These are phyloP conservation scores for Colletotrichum sp. DNA, from an alignment of 2,329 filamentous ascomycete species.

Conservation along the genomic window DNA sequence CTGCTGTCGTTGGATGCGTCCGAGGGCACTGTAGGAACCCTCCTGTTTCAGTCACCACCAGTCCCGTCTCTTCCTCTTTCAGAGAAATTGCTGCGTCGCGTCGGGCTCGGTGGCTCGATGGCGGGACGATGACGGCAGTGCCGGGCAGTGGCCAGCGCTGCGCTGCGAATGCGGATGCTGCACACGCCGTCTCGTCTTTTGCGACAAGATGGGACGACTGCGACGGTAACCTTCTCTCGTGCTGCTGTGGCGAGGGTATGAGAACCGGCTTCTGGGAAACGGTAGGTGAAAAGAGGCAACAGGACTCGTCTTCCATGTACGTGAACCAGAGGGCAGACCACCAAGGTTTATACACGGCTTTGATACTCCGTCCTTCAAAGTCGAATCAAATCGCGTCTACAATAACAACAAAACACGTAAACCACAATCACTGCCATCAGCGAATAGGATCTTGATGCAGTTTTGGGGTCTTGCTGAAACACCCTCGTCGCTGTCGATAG, in stretches of 20 bases:
- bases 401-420: slow-evolving; percentile 3
- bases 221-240: neutral
- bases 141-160: slow-evolving; percentile 5
- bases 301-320: neutral
- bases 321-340: neutral
- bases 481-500: neutral
- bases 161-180: neutral
- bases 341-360: neutral
- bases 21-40: neutral
- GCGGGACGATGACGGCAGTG: neutral
- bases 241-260: neutral
- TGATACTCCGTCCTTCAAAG: neutral
- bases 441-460: neutral
- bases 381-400: neutral
- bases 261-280: neutral
- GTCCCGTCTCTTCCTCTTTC: neutral
- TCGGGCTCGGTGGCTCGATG: neutral
- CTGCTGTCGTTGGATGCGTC: slow-evolving; percentile 6
- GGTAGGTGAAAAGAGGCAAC: neutral
- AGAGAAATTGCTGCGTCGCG: neutral
- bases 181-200: slow-evolving; percentile 17
- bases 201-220: slow-evolving; percentile 4
- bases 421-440: neutral
- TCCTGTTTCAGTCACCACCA: slow-evolving; percentile 8
- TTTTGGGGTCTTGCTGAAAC: neutral